Evolutionary conservation across 345 rosid species (phyloP), one percentile per base, ranked within the genome.

Genomic region (Hirschfeldia incana): DNA sequence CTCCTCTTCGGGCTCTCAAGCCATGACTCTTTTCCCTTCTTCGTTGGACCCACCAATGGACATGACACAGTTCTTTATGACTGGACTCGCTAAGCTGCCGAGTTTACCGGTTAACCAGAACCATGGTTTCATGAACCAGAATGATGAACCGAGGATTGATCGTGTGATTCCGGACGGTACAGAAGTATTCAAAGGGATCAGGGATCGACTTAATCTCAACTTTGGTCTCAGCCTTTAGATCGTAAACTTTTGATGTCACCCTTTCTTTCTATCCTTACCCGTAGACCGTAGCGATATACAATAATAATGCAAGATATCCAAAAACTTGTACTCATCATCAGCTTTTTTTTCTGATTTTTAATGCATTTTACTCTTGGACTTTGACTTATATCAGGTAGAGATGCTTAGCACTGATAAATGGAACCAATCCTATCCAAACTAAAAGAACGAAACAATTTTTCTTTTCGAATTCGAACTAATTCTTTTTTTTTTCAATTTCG

Each of bases 81-180:
- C 32, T 4, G 83, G 83, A 28, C 62, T 80, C 53, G 4, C 72
- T 10, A 74, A 30, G 61, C 62, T 80, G 13, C 76, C 61, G 10
- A 53, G 5, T 55, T 13, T 69, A 69, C 67, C 67, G n/a, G 51
- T 39, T 53, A 29, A 69, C 49, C 76, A 51, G 53, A 53, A 74
- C 57, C 1, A 65, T 2, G n/a, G 62, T 49, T 67, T n/a, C 3
- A 49, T 11, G 37, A 16, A 61, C 46, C 59, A 3, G n/a, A 79
- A 73, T 73, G 33, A 10, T n/a, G 74, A 27, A 79, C 78, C 74
- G 37, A 65, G 0, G 46, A 58, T 2, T 10, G 49, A 26, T 17
- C 60, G 28, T 76, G 80, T 12, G n/a, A 4, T 11, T 26, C 53
- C 60, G 9, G 26, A 53, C 10, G 60, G 60, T 16, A 53, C 60